Base-by-base conservation (phyloP, 441 rosid genomes). In the Croton laevigatus region DNA sequence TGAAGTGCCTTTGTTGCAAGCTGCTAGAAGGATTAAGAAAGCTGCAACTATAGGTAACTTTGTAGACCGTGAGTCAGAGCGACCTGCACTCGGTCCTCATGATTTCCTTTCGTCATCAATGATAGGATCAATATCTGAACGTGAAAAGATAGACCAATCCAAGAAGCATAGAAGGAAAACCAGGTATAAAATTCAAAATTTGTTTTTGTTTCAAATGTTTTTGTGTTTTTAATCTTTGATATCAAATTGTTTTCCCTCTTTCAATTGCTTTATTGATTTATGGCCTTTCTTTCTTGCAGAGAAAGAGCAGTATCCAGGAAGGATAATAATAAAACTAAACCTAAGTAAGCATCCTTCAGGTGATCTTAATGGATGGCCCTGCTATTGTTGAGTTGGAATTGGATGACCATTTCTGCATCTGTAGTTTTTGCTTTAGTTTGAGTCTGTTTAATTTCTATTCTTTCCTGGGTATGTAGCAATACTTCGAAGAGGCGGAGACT, bases 51-150 rank as follows among this genome's bases (percentile, higher is more conserved):
- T 86, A 55, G 65, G 89, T 62, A 94, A 91, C 80, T 94, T 91
- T 79, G 98, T 94, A 34, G 98, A 91, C 75, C 80, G 93, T 59
- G 94, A 89, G 74, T 69, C 82, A 13, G 94, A 91, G 70, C 91
- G 97, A 27, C 94, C 97, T 60, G 82, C 86, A 51, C 86, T 88
- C 66, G 81, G 84, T 75, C 83, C 85, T 61, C 77, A 73, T 52
- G 88, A 90, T 83, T 86, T 91, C 67, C 65, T 87, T 75, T 79
- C 87, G 13, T 44, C 72, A 60, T 77, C 83, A 9, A 57, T 70
- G 66, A 67, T 72, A 52, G 22, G 72, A 72, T 63, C 76, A 17
- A 78, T 46, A 55, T 72, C 87, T 69, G 85, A 79, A 62, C 71
- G 78, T 34, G 78, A 66, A 63, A 45, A 61, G 11, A 49, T 40